Evolutionary conservation across 805 yeast genomes (phyloP).

Genomic region (Ogataea zsoltii): DNA sequence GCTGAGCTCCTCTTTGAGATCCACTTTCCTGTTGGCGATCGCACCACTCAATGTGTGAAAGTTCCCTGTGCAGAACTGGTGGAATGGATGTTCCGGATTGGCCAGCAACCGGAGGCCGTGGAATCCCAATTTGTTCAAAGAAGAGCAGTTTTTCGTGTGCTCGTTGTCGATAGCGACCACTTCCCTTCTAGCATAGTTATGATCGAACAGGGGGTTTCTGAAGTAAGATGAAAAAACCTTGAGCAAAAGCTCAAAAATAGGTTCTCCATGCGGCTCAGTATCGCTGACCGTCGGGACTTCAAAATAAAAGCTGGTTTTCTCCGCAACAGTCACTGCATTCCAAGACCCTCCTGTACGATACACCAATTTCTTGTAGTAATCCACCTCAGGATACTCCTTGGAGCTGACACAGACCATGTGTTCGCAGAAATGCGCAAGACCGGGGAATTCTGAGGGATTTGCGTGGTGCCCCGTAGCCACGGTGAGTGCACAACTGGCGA

Average conservation of each 20-base stretch:
- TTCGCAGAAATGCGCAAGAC: constrained; percentile 89
- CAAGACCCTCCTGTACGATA: constrained; percentile 52
- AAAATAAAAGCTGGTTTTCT: constrained; percentile 62
- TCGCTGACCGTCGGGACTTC: constrained; percentile 49
- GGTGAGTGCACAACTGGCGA: constrained; percentile 69
- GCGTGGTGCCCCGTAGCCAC: constrained; percentile 80
- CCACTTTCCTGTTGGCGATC: constrained; percentile 35
- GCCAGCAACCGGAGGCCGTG: constrained; percentile 61
- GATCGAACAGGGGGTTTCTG: constrained; percentile 50
- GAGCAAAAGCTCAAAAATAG: constrained; percentile 47
- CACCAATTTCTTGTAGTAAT: constrained; percentile 44
- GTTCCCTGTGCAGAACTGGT: constrained; percentile 67
- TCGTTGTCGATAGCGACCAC: constrained; percentile 65
- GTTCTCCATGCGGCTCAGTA: constrained; percentile 14
- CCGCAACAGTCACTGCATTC: constrained; percentile 73
- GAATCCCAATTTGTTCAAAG: constrained; percentile 47
- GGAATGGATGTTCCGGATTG: constrained; percentile 50
- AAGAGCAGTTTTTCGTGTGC: constrained; percentile 53
- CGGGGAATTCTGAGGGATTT: constrained; percentile 71
- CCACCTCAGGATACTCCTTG: constrained; percentile 50
- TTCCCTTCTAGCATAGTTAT: constrained; percentile 47
- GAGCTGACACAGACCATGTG: constrained; percentile 67
- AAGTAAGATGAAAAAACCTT: constrained; percentile 54
- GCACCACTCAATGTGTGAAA: constrained; percentile 45
- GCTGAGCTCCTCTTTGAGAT: constrained; percentile 38